Percentiles rank a stretch among this genome's conserved stretches.
These are phyloP conservation scores for Wickerhamiella australiensis DNA, from an alignment of 805 yeast genomes.

Conservation along the genomic window DNA sequence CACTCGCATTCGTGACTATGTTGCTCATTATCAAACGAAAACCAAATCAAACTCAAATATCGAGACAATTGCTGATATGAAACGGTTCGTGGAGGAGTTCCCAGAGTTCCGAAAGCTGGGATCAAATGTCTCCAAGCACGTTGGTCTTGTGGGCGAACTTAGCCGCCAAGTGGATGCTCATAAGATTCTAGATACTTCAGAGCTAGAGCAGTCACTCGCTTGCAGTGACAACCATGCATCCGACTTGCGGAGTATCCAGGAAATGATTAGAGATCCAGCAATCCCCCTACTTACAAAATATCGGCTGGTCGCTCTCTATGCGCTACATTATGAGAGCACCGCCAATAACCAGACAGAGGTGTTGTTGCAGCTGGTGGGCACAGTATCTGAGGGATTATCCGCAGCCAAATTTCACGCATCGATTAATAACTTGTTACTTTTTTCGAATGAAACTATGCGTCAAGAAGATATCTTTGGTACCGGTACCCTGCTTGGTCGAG, in stretches of 20 bases:
- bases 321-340: constrained; percentile 52
- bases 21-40: constrained; percentile 64
- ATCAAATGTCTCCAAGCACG: constrained; percentile 82
- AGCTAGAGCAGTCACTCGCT: constrained; percentile 75
- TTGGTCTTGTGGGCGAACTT: constrained; percentile 77
- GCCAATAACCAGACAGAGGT: constrained; percentile 34
- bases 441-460: constrained; percentile 36
- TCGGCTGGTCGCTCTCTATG: constrained; percentile 61
- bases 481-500: constrained; percentile 31
- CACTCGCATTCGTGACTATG: constrained; percentile 73
- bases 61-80: constrained; percentile 77
- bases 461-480: constrained; percentile 32
- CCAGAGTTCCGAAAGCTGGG: constrained; percentile 89
- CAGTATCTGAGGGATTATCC: constrained; percentile 6
- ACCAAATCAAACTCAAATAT: constrained; percentile 65
- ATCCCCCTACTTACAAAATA: constrained; percentile 44
- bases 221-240: constrained; percentile 46
- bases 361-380: constrained; percentile 26
- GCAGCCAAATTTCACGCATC: constrained; percentile 32
- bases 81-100: constrained; percentile 76
- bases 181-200: constrained; percentile 74
- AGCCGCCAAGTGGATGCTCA: constrained; percentile 52
- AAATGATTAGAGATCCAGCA: constrained; percentile 35
- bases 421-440: constrained; percentile 36
- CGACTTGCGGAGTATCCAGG: constrained; percentile 47